A percentile compares a stretch with the other conserved stretches of the same genome.
Evolutionary conservation across 495 filamentous ascomycete genomes (phyloP).

Genomic region (Alectoria sarmentosa): DNA sequence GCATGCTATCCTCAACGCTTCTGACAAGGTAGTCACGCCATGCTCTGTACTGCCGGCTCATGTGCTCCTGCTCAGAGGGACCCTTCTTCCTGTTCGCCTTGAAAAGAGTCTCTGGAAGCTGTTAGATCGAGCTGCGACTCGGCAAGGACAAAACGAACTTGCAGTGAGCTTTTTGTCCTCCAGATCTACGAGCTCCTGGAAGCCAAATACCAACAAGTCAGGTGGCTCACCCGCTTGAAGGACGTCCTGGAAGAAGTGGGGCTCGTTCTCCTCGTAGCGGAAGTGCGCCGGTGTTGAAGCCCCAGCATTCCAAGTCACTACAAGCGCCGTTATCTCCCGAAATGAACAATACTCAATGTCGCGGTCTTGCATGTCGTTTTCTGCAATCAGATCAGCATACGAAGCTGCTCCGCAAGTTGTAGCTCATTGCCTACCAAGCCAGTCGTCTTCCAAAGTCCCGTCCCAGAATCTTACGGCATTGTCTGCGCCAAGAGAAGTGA

Average conservation of each 20-base stretch:
- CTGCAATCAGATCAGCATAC: constrained; percentile 34
- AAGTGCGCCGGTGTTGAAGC: constrained; percentile 80
- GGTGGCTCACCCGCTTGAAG: constrained; percentile 65
- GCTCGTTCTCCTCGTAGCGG: constrained; percentile 57
- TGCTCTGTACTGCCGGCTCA: constrained; percentile 94
- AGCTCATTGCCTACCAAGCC: constrained; percentile 54
- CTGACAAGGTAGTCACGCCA: constrained; percentile 86
- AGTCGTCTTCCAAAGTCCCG: constrained; percentile 87
- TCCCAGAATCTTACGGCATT: constrained; percentile 86
- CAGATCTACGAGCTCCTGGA: constrained; percentile 93
- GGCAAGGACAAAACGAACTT: constrained; percentile 46
- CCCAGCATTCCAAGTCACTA: constrained; percentile 96
- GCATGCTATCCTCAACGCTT: constrained; percentile 75
- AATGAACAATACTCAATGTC: constrained; percentile 81
- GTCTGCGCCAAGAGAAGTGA: constrained; percentile 83
- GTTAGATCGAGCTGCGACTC: constrained; percentile 9
- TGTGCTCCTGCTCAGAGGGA: constrained; percentile 77
- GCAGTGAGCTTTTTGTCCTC: constrained; percentile 96
- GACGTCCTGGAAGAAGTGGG: constrained; percentile 67
- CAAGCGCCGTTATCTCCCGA: constrained; percentile 64
- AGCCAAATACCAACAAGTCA: constrained; percentile 92
- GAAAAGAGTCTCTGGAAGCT: constrained; percentile 39
- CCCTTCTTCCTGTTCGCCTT: constrained; percentile 78
- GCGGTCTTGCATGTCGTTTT: constrained; percentile 73
- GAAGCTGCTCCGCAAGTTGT: not conserved